Base-by-base conservation (phyloP, 495 filamentous ascomycete species). In the Aspergillus diversus region DNA sequence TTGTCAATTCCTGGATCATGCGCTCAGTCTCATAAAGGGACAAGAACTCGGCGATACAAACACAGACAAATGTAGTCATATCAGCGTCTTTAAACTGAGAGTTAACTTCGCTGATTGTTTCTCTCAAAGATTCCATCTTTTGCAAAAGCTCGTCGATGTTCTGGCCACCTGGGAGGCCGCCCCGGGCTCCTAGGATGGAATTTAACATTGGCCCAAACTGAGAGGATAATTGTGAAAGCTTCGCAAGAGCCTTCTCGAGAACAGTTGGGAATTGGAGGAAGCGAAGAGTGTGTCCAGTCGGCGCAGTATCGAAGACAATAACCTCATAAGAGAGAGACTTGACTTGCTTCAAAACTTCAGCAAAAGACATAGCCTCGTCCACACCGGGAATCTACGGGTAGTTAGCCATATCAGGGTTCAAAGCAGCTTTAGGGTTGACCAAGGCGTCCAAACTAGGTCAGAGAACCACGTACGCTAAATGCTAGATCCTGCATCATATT, bases 331-430 rank as follows among this genome's bases (percentile, higher is more conserved):
- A 96, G 64, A 98, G 88, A n/a, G 91, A 96, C 77, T 98, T 98
- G 80, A 99, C 95, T 79, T 99, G 96, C 78, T 99, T 98, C 63
- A 98, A 85, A 53, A 98, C 95, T 79, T 98, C 95, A 69, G 95
- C 95, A 71, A 98, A 99, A 54, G 95, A 97, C 96, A 98, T 98
- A 71, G 95, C 95, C 77, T 99, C 95, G 75, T 99, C 95, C 60
- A 99, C 94, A 76, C 95, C 95, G 56, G 95, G 95, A 48, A 99
- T 98, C 93, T 97, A 68, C 11, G 32, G 57, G 55, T 50, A 34
- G 33, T 72, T 65, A 77, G 71, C 61, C 55, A 65, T 63, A 17
- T 57, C 37, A 33, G 43, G 37, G 50, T 55, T 33, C 47, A 12
- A 15, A 46, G 27, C 39, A 13, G 39, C 5, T 11, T 6, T 43